Conservation (phyloP, 2,329 filamentous ascomycete genomes). For the Cordyceps fumosorosea region DNA sequence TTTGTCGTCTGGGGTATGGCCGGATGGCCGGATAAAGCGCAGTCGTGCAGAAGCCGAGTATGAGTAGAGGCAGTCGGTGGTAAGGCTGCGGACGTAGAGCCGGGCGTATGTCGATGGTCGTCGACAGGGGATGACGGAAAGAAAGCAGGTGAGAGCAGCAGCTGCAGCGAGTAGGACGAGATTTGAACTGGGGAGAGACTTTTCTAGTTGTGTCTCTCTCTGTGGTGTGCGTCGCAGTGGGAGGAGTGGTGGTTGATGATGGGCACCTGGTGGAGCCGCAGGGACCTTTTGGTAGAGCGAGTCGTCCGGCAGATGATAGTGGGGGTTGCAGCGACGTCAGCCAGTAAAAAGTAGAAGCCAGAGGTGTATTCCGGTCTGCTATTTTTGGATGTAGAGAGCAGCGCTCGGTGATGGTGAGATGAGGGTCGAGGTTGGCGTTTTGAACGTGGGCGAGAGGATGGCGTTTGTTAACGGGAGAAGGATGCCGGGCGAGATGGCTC, state of each 20-base stretch:
- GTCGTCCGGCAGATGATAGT: constrained; percentile 7
- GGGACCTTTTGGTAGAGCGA: constrained; percentile 7
- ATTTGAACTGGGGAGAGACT: background rate
- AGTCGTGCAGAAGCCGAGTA: background rate
- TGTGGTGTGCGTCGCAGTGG: background rate
- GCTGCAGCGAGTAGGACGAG: background rate
- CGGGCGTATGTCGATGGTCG: background rate
- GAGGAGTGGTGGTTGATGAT: constrained; percentile 5
- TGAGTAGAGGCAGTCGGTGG: background rate
- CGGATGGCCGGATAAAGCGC: constrained; percentile 7
- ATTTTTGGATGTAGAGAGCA: background rate
- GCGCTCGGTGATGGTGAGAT: background rate
- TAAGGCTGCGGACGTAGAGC: constrained; percentile 1
- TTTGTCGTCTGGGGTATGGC: background rate
- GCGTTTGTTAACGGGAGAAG: background rate
- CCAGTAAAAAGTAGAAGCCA: background rate
- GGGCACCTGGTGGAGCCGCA: constrained; percentile 4
- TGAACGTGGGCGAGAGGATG: background rate
- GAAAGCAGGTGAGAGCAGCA: background rate
- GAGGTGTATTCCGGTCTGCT: background rate
- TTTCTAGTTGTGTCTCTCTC: background rate
- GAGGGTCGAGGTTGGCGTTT: background rate
- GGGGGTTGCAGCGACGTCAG: background rate
- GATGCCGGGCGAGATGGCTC: background rate
- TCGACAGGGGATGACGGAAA: background rate